Percentiles rank a stretch among this genome's conserved stretches.
Evolutionary conservation across 371 early-diverging fungal genomes (phyloP).

Genomic region (Haplosporangium sp.): DNA sequence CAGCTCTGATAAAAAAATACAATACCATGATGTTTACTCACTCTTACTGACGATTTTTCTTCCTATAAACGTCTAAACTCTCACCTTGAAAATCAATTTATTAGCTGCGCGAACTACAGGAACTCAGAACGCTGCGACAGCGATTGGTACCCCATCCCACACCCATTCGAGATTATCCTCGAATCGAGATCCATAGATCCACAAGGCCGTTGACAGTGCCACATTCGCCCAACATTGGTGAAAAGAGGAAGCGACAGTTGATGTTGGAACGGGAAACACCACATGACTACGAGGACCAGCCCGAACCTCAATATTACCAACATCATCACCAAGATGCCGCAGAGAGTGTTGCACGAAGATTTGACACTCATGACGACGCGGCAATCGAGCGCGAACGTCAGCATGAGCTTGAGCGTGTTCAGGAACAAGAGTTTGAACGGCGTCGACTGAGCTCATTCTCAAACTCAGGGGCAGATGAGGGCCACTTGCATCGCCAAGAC

Average conservation of each 20-base stretch:
- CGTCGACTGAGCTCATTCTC: conserved; percentile 11
- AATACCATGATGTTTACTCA: too few relatives aligned
- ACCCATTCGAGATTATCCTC: conserved; percentile 41
- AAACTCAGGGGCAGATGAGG: background rate
- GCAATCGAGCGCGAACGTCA: conserved; percentile 12
- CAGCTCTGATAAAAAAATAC: background rate
- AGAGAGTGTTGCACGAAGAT: background rate
- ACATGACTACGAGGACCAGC: background rate
- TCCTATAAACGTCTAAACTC: too few relatives aligned
- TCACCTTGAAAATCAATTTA: background rate
- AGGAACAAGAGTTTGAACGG: conserved; percentile 15
- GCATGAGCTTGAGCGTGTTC: conserved; percentile 17
- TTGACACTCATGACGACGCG: conserved; percentile 1
- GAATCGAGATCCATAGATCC: conserved; percentile 44
- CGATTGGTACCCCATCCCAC: conserved; percentile 26
- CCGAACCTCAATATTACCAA: background rate
- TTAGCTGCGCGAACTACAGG: conserved; percentile 28
- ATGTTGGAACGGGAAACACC: conserved; percentile 20
- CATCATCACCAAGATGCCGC: conserved; percentile 5
- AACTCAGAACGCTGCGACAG: conserved; percentile 23
- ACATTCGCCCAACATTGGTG: conserved; percentile 41
- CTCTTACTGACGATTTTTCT: too few relatives aligned
- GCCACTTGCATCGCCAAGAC: conserved; percentile 9
- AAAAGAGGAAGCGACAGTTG: conserved; percentile 40
- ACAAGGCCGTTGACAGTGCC: conserved; percentile 34